Evolutionary conservation across 805 yeast species (phyloP), one percentile per base, ranked within the genome.

Genomic region (Nakazawaea wickerhamii): DNA sequence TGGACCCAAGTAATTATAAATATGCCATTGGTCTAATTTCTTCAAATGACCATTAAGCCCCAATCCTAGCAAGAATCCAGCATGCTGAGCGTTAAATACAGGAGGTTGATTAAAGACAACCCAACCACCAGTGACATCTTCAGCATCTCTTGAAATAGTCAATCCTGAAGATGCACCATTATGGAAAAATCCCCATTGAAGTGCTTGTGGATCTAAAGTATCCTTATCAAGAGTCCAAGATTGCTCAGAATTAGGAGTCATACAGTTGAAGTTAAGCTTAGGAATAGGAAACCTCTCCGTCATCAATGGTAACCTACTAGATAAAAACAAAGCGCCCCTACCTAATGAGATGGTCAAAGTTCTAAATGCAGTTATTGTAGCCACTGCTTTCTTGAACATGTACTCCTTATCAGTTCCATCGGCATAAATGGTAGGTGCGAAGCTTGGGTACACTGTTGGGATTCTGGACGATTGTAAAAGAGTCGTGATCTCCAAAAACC

Each of bases 21-120:
- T 84, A 57, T 90, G 96, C 97, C 98, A 93, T 59, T 93, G 96
- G 54, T 91, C 98, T 20, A 93, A 63, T 32, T 72, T 70, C 44
- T 75, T 79, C 52, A 93, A 63, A 57, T 90, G 96, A 0, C 98
- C 98, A 61, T 87, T 87, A 23, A 93, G 64, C 0, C 99, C 99
- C 20, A 93, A 66, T 0, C 97, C 99, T 15, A 88, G 63, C n/a
- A 93, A 61, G 51, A 93, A 89, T 0, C 99, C 99, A 18, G 96
- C 97, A 65, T 90, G 96, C 48, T 86, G 90, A 0, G 95, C 75
- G 50, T 77, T 79, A 25, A 84, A 58, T 4, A 65, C 71, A 1
- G 73, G 71, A 0, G 96, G 96, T 50, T 81, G 83, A 52, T 87
- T 87, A 57, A 85, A 88, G 1, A 84, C 83, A 28, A 91, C 84